A percentile compares a stretch with the other conserved stretches of the same genome.
phyloP scores from a whole-genome alignment of 164 flowering plant species.

The Chloranthus sessilifolius region DNA sequence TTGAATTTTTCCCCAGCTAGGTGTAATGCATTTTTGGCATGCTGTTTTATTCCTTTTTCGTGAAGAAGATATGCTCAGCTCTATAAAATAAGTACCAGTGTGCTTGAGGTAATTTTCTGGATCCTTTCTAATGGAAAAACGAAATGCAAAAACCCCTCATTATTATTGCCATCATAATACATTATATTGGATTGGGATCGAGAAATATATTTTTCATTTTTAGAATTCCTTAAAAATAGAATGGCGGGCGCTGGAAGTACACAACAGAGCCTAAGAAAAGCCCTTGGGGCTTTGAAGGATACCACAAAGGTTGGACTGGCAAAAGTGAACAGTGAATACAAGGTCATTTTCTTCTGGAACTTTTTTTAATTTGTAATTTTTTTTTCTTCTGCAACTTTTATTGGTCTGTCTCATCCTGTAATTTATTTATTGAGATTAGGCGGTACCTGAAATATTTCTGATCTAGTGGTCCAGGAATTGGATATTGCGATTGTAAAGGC shows the following conservation, averaged over 20 bases:
- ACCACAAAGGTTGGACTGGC: slow-evolving; percentile 46
- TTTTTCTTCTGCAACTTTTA: background rate
- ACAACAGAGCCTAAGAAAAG: slow-evolving; percentile 34
- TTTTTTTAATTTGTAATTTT: too few relatives aligned
- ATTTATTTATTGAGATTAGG: background rate
- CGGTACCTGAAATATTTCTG: slow-evolving; percentile 2
- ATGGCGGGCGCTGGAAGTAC: slow-evolving; percentile 18
- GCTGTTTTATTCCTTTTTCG: too few relatives aligned
- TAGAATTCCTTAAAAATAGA: slow-evolving; percentile 1
- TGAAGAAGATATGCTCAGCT: too few relatives aligned
- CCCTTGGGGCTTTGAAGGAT: slow-evolving; percentile 47
- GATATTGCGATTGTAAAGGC: slow-evolving; percentile 58
- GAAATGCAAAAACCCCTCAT: too few relatives aligned
- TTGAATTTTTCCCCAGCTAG: too few relatives aligned
- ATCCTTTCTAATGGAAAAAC: too few relatives aligned
- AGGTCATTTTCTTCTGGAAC: slow-evolving; percentile 29
- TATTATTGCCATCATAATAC: too few relatives aligned
- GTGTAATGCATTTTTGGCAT: too few relatives aligned
- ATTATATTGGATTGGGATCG: background rate
- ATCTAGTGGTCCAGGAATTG: slow-evolving; percentile 29
- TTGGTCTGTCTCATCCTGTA: background rate
- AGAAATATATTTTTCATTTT: background rate
- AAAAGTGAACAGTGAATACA: slow-evolving; percentile 46
- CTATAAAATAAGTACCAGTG: too few relatives aligned
- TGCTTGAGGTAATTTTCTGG: too few relatives aligned